Base-by-base conservation (phyloP, 129 eudicot species). In the Erigeron canadensis region DNA sequence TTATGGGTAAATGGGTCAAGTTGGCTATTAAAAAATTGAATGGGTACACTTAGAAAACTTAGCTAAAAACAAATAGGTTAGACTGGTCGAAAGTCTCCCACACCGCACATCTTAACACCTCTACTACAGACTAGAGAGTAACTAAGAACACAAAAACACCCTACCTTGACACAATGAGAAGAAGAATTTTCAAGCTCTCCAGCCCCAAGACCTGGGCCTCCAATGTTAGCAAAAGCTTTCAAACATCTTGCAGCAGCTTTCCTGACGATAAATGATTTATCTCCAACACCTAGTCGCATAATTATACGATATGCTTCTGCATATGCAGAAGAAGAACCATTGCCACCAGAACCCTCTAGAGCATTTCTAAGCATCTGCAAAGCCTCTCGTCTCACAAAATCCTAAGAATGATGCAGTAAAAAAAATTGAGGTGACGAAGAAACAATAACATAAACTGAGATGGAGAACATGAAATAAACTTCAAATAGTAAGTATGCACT, bases 191-290 rank as follows among this genome's bases (percentile, higher is more conserved):
- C 98, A 79, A 93, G 88, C 77, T 93, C 98, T 67, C 75, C 90
- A 41, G 57, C 82, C 76, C 96, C 98, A 75, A 93, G 51, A 72
- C 96, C 96, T 23, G 98, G 98, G 54, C 96, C 98, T 67, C 98
- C 98, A 69, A 93, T 79, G 64, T 87, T 75, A 71, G 96, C 95
- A 76, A 89, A 93, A 47, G 98, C 90, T 80, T 81, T 89, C 51
- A 93, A 84, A 80, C 96, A 93, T 82, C 98, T 89, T 51, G 98
- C 98, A 85, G 98, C 98, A 77, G 96, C 95, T 87, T 85, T 86
- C 82, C 95, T 87, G 50, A 93, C 98, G 54, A 81, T 81, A 65
- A 82, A 85, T 67, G 95, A 93, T 80, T 93, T 93, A 71, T 93
- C 98, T 46, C 85, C 96, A 77, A 89, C 80, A 57, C 83, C 96